Conservation (phyloP, 1,284 basidiomycete genomes). For the Athelia psychrophila region DNA sequence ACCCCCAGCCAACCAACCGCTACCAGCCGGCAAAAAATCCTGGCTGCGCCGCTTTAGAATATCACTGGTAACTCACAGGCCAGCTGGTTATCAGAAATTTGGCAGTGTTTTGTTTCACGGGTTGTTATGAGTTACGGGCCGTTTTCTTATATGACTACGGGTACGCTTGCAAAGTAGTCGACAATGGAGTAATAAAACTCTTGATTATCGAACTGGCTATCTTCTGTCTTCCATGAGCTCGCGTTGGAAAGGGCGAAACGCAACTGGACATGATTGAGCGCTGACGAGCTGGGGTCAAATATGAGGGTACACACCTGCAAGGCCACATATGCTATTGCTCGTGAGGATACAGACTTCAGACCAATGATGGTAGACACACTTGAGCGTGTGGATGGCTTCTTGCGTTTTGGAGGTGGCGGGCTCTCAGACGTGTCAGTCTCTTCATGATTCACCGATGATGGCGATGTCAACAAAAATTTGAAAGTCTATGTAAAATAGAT, state of each 20-base stretch:
- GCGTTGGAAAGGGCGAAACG: slow-evolving; percentile 19
- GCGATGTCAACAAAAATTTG: neutral
- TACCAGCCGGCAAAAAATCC: no score
- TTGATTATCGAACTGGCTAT: slow-evolving; percentile 19
- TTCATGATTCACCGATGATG: neutral
- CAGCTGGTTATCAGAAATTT: no score
- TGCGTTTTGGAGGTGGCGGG: neutral
- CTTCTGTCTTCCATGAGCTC: slow-evolving; percentile 12
- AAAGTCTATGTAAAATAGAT: neutral
- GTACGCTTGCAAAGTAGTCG: slow-evolving; percentile 26
- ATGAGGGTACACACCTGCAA: slow-evolving; percentile 12
- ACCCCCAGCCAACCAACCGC: no score
- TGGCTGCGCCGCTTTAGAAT: no score
- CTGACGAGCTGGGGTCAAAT: neutral
- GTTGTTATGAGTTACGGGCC: no score
- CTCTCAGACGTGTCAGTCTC: slow-evolving; percentile 10
- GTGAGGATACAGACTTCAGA: slow-evolving; percentile 11
- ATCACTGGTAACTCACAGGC: no score
- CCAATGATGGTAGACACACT: slow-evolving; percentile 8
- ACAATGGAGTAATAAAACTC: slow-evolving; percentile 21
- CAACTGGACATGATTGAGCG: slow-evolving; percentile 9
- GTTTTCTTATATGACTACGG: no score
- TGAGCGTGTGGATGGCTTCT: neutral
- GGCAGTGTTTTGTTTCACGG: no score
- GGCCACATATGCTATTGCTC: slow-evolving; percentile 23